Conservation (phyloP, 2,329 filamentous ascomycete species). For the Aspergillus sp. region DNA sequence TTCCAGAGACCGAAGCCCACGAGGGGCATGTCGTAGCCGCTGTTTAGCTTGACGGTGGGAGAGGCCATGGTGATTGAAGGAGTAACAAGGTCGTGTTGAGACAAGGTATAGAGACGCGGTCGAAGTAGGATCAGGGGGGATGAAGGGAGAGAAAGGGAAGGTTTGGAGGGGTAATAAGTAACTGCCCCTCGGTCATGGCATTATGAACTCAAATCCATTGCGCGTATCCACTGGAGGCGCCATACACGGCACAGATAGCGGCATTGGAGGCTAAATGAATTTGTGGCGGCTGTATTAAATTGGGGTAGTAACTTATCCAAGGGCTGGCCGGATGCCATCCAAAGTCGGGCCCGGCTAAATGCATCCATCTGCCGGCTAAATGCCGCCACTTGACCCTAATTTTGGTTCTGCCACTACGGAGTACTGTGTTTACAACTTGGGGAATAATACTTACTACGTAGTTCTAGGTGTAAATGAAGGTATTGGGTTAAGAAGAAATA, state of each 20-base stretch:
- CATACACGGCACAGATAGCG: not conserved
- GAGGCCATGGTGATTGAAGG: constrained; percentile 16
- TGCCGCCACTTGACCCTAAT: constrained; percentile 4
- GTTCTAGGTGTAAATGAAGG: too few relatives aligned
- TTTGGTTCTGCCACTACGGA: not conserved
- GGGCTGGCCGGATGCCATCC: too few relatives aligned
- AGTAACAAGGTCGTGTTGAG: not conserved
- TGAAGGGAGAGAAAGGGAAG: constrained; percentile 15
- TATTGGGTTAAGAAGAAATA: too few relatives aligned
- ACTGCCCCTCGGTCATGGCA: not conserved
- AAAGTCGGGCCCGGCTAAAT: constrained; percentile 5
- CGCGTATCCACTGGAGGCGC: not conserved
- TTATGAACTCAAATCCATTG: not conserved
- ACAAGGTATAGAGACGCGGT: not conserved
- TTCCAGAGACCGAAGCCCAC: constrained; percentile 69
- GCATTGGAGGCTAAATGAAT: constrained; percentile 14
- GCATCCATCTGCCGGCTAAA: not conserved
- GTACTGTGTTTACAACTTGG: not conserved
- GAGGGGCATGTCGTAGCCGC: constrained; percentile 43
- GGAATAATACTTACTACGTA: too few relatives aligned
- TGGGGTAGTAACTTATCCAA: too few relatives aligned
- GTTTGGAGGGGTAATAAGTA: constrained; percentile 5
- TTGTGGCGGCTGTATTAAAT: not conserved
- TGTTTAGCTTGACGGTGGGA: constrained; percentile 25
- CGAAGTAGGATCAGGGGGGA: constrained; percentile 1